Percentiles rank a stretch among this genome's conserved stretches.
phyloP scores from a whole-genome alignment of 257 asterid genomes.

The Haberlea rhodopensis region DNA sequence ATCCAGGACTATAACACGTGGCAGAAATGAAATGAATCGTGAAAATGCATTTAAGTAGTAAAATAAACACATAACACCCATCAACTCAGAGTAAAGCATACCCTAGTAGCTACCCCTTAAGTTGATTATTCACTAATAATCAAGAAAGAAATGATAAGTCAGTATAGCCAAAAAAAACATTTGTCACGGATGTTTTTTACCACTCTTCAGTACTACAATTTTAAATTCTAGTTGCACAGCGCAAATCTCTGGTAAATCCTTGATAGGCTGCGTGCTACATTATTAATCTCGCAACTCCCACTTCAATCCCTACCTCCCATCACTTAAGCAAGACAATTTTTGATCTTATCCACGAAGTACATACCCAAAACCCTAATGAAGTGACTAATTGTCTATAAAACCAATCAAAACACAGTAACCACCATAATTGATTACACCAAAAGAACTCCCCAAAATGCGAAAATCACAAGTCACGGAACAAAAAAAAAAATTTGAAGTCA shows the following conservation, averaged over 20 bases:
- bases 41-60: slow-evolving; percentile 9
- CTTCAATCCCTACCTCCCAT: slow-evolving; percentile 11
- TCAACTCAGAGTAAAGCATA: slow-evolving; percentile 8
- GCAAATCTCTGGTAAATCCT: no score
- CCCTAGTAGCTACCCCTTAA: background rate
- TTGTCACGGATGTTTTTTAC: background rate
- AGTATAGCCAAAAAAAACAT: background rate
- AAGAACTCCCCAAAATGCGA: slow-evolving; percentile 15
- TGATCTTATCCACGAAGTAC: slow-evolving; percentile 10
- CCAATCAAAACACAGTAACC: slow-evolving; percentile 14
- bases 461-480: background rate
- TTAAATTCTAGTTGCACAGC: no score
- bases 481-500: background rate
- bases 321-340: slow-evolving; percentile 3
- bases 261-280: no score
- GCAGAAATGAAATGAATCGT: background rate
- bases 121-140: background rate
- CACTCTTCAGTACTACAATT: no score
- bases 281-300: background rate
- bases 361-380: slow-evolving; percentile 3
- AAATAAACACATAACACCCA: slow-evolving; percentile 3
- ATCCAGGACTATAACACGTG: slow-evolving; percentile 17
- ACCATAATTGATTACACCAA: slow-evolving; percentile 21
- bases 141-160: slow-evolving; percentile 2
- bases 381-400: slow-evolving; percentile 5